These are phyloP conservation scores for Solanum clarkiae DNA, from an alignment of 257 asterid genomes.

Conservation along the genomic window DNA sequence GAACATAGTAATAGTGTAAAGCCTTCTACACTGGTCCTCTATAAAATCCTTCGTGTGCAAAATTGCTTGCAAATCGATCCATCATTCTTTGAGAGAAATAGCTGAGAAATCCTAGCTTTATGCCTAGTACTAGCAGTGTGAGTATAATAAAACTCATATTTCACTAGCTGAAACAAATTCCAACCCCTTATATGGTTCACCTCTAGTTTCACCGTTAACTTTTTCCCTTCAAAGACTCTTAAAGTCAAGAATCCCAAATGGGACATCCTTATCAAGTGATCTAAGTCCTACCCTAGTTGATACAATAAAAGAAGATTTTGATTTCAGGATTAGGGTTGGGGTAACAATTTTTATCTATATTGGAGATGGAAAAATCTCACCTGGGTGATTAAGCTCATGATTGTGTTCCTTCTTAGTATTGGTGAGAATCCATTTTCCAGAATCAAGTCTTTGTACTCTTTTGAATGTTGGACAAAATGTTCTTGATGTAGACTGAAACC, in stretches of 20 bases:
- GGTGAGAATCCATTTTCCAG: too few species aligned
- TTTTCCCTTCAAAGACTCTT: conserved; percentile 67
- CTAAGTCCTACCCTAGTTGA: conserved; percentile 85
- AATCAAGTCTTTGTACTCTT: too few species aligned
- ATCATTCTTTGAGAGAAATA: conserved; percentile 80
- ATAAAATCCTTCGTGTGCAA: conserved; percentile 88
- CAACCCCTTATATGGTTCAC: conserved; percentile 63
- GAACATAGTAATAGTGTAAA: conserved; percentile 66
- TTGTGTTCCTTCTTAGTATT: too few species aligned
- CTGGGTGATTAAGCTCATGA: too few species aligned
- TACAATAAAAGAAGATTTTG: conserved; percentile 30
- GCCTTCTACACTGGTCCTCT: conserved; percentile 83
- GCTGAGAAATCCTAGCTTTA: conserved; percentile 75
- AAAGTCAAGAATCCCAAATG: conserved; percentile 36
- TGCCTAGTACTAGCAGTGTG: conserved; percentile 61
- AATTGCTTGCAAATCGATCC: conserved; percentile 74
- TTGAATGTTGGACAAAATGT: too few species aligned
- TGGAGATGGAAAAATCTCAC: too few species aligned
- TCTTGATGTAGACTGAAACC: conserved; percentile 77
- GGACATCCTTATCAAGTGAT: conserved; percentile 62
- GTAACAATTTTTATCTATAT: conserved; percentile 48
- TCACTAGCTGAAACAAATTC: conserved; percentile 67
- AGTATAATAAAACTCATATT: conserved; percentile 60
- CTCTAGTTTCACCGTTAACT: conserved; percentile 24
- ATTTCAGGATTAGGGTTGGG: conserved; percentile 17